Evolutionary conservation across 345 rosid species (phyloP), one percentile per base, ranked within the genome.

Genomic region (Mangifera indica): DNA sequence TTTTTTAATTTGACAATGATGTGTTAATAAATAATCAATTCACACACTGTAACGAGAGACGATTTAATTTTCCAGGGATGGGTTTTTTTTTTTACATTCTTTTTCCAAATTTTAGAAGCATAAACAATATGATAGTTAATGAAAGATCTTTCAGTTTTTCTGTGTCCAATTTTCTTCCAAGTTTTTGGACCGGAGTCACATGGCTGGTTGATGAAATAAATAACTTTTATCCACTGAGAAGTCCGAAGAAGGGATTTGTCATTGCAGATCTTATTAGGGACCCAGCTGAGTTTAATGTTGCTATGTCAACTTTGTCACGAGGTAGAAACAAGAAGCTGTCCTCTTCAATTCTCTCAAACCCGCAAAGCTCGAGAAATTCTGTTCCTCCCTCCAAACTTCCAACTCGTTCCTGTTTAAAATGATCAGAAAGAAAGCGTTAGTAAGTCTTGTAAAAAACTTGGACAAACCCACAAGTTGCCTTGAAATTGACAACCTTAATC

Each of bases 351-450:
- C 67, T 86, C 78, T 84, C 87, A 65, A 91, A 93, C 25, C 94
- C 97, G 45, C 98, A 91, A 72, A 93, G 90, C 83, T 88, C 89
- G 53, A 93, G 88, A 84, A 93, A 90, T 81, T 87, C 89, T 5
- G 79, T 63, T 13, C 89, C 93, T 81, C 82, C 91, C 74, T 71
- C 59, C 42, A 87, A 48, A 67, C 86, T 78, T 63, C 89, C 94
- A 42, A 90, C 84, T 69, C 92, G 85, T 49, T 84, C 91, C 88
- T 90, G 84, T 67, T 59, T n/a, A 24, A 59, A 24, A 53, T 49
- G 18, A 62, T 12, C 6, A 53, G 61, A 22, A 20, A 29, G 40
- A 58, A 32, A 8, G 21, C 4, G 5, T 46, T 44, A 18, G 25
- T 5, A 17, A 56, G 62, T 34, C 37, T 34, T 34, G 37, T 34